These are phyloP conservation scores for Termitomyces sp. DNA, from an alignment of 768 basidiomycete species.

Conservation along the genomic window DNA sequence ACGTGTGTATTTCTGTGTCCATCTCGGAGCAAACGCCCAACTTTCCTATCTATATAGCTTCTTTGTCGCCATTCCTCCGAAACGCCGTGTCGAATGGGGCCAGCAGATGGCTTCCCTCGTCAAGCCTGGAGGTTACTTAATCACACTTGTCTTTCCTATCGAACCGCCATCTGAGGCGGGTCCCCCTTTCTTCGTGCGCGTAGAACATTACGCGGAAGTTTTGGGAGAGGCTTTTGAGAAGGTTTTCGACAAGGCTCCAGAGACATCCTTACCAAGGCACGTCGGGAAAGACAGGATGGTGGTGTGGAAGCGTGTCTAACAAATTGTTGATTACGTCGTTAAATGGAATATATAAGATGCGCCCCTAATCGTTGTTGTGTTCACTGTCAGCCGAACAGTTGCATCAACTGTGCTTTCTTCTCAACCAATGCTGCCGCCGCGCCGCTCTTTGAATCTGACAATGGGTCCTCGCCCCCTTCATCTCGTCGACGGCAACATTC, in stretches of 20 bases:
- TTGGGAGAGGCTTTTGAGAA: conserved; percentile 25
- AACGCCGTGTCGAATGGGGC: conserved; percentile 50
- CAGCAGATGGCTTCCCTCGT: conserved; percentile 49
- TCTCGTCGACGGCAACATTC: conserved; percentile 31
- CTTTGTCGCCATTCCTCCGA: conserved; percentile 69
- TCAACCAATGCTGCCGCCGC: conserved; percentile 7
- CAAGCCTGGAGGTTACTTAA: conserved; percentile 57
- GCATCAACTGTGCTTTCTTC: background rate
- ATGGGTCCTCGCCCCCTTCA: conserved; percentile 43
- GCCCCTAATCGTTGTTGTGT: too few species aligned
- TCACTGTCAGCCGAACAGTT: background rate
- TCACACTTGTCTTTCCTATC: conserved; percentile 57
- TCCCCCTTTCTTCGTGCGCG: conserved; percentile 58
- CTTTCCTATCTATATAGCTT: conserved; percentile 44
- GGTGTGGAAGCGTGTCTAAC: conserved; percentile 36
- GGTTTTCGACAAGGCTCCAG: conserved; percentile 46
- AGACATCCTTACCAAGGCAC: conserved; percentile 31
- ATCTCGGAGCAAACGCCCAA: background rate
- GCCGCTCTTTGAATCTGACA: conserved; percentile 23
- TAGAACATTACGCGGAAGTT: conserved; percentile 39
- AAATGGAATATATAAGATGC: background rate
- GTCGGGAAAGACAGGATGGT: conserved; percentile 45
- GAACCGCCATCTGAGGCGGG: conserved; percentile 36
- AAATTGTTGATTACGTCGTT: background rate
- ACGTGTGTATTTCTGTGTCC: conserved; percentile 31